Evolutionary conservation across 805 yeast genomes (phyloP), one percentile per base, ranked within the genome.

Genomic region (Candida nonsorbophila): DNA sequence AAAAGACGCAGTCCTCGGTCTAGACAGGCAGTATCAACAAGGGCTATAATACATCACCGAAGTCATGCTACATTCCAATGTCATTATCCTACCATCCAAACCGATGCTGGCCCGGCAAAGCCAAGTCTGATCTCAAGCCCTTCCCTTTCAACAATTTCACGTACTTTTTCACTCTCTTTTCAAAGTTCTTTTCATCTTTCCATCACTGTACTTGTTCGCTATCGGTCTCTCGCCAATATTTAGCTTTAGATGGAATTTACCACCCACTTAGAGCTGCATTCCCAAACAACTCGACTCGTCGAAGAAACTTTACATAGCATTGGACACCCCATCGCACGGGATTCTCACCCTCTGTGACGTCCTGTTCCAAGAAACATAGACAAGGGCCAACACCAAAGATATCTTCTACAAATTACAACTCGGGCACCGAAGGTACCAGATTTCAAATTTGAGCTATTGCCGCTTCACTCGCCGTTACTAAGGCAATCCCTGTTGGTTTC

Each of bases 191-290:
- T 58, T 58, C 63, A 59, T 58, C 65, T 58, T 57, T 59, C 63
- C 63, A 49, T 59, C 63, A 59, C 64, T 54, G 62, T 59, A 58
- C 65, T 57, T 59, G 65, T 58, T 58, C 62, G 62, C 62, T 59
- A 59, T 58, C 65, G 63, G 65, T 58, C 63, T 57, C 65, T 57
- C 62, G 62, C 67, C 63, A 55, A 57, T 57, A 58, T 58, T 58
- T 54, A 59, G 65, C 64, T 53, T 59, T 55, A 56, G 24, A 22
- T 55, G 64, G 63, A 55, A 51, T 53, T 44, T 48, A 51, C 58
- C 55, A 49, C 56, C 54, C 53, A 38, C 40, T 36, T 58, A 55
- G 59, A 45, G 62, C 64, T 56, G 63, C 62, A 57, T 54, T 55
- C 62, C 61, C 62, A 53, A 49, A 51, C 53, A 49, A 53, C 55